phyloP scores from a whole-genome alignment of 2,329 filamentous ascomycete species.

The Furcasterigmium furcatum region DNA sequence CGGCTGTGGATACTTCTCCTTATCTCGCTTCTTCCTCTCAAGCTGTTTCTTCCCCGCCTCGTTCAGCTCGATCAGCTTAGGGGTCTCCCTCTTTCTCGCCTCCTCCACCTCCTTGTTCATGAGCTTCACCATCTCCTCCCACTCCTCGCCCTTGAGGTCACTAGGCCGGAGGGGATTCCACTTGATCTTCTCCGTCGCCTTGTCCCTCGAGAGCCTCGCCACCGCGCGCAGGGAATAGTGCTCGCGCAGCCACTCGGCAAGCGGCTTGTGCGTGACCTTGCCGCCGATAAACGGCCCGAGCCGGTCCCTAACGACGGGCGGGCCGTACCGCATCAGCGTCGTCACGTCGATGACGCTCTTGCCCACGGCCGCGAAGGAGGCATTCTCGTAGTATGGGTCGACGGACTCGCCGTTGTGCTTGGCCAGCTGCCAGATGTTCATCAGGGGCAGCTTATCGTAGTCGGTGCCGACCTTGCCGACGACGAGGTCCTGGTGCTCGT shows the following conservation, averaged over 20 bases:
- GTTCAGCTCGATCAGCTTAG: no score
- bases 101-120: not conserved
- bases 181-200: not conserved
- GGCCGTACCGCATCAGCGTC: not conserved
- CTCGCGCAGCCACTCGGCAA: not conserved
- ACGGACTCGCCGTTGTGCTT: not conserved
- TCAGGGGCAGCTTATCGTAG: not conserved
- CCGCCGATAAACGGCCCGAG: not conserved
- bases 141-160: not conserved
- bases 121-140: not conserved
- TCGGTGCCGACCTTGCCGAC: not conserved
- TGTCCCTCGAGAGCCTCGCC: not conserved
- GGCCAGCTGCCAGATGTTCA: not conserved
- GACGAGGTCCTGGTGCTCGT: not conserved
- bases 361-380: not conserved
- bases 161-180: not conserved
- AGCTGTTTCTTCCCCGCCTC: no score
- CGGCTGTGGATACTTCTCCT: no score
- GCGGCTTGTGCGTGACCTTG: not conserved
- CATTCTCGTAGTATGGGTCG: not conserved
- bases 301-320: not conserved
- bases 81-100: no score
- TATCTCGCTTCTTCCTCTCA: no score
- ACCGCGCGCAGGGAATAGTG: not conserved
- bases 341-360: not conserved